These are phyloP conservation scores for Miscanthus lutarioriparius DNA, from an alignment of 176 grass and related monocot species.

Conservation along the genomic window DNA sequence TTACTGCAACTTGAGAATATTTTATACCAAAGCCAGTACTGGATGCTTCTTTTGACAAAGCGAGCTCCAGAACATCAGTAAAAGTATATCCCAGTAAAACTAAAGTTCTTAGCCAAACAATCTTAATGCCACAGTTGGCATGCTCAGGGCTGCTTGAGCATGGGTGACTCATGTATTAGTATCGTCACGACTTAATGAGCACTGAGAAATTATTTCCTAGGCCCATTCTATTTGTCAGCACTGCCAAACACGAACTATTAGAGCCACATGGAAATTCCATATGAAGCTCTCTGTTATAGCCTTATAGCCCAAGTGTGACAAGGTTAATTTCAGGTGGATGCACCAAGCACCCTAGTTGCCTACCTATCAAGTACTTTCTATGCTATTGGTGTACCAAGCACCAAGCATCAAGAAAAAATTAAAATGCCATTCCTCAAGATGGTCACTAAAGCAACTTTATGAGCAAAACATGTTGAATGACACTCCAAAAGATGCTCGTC, in stretches of 20 bases:
- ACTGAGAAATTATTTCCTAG: background rate
- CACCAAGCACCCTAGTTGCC: background rate
- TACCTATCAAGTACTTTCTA: background rate
- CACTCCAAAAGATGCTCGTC: background rate
- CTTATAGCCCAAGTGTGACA: slow-evolving; percentile 1
- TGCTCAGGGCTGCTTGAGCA: background rate
- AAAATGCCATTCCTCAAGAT: background rate
- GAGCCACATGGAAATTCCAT: background rate
- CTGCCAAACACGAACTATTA: background rate
- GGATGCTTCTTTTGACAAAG: background rate
- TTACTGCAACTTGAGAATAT: slow-evolving; percentile 38
- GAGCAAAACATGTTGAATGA: background rate
- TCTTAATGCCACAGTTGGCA: background rate
- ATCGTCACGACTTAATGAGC: background rate
- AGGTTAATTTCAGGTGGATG: slow-evolving; percentile 10
- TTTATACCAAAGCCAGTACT: slow-evolving; percentile 26
- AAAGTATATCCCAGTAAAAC: background rate
- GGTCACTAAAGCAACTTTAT: background rate
- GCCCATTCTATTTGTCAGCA: background rate
- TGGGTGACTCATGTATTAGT: background rate
- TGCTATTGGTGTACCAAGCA: background rate
- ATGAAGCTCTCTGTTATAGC: background rate
- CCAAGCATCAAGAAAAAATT: background rate
- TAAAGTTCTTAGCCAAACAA: slow-evolving; percentile 17
- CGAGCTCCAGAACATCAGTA: background rate